Evolutionary conservation across 805 yeast species (phyloP), one percentile per base, ranked within the genome.

Genomic region (Yarrowia phangngaensis): DNA sequence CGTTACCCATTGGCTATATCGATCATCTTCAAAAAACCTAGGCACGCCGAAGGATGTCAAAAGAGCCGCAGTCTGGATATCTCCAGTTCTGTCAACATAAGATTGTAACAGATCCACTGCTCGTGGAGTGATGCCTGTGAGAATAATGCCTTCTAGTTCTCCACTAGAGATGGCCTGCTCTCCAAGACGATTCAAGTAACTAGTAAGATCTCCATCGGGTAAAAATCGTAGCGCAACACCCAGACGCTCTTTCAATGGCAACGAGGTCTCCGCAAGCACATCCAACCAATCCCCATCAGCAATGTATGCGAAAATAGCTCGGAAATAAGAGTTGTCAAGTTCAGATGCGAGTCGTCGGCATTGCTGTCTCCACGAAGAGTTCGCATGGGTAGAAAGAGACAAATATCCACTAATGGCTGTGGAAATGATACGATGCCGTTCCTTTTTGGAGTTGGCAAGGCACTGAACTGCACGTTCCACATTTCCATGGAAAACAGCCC

Each of bases 231-330:
- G 69, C 0, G 97, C 97, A 20, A 90, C 90, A 1, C 97, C 97
- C 9, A 90, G 66, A 55, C 95, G 70, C 60, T 90, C 98, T 47
- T 90, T 72, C 30, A 90, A 68, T 0, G 98, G 95, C 31, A 90
- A 71, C 1, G 95, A 82, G 14, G 82, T 79, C 59, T 90, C 97
- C 60, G 87, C 95, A 46, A 90, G 70, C 1, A 90, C 95, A 59
- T 87, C 97, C 81, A 90, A 82, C 97, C 97, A 90, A 55, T 89
- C 92, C 35, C 86, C 84, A 60, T 90, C 96, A 0, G 96, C 88
- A 48, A 90, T 82, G 57, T 80, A 90, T 0, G 96, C 96, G 70
- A 90, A 90, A 1, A 90, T 84, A 0, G 95, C 95, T 33, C 97
- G 69, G 52, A 90, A 66, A 61, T 90, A 90, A 0, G 97, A 96